phyloP scores from a whole-genome alignment of 805 yeast genomes.

The Schwanniomyces polymorphus region DNA sequence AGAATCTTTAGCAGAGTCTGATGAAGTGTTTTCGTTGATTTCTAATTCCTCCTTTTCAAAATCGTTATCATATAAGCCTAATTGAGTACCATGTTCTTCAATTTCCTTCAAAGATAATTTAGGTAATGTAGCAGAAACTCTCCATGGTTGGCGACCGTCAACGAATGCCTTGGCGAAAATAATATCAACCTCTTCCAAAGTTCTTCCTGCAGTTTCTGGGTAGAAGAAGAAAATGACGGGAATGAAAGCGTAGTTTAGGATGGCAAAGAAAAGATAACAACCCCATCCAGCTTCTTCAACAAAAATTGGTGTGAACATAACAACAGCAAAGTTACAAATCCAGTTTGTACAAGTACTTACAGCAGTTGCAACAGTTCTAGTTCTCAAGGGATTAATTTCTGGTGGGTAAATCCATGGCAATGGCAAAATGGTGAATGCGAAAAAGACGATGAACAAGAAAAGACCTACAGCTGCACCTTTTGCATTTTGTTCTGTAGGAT shows the following conservation, averaged over 20 bases:
- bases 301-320: slow-evolving; percentile 47
- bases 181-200: slow-evolving; percentile 51
- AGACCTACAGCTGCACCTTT: slow-evolving; percentile 49
- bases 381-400: slow-evolving; percentile 47
- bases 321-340: slow-evolving; percentile 45
- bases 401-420: slow-evolving; percentile 51
- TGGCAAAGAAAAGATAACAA: slow-evolving; percentile 43
- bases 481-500: slow-evolving; percentile 28
- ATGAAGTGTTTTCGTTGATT: slow-evolving; percentile 20
- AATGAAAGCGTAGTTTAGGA: slow-evolving; percentile 34
- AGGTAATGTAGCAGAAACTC: slow-evolving; percentile 65
- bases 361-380: slow-evolving; percentile 46
- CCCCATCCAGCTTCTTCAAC: slow-evolving; percentile 39
- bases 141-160: slow-evolving; percentile 59
- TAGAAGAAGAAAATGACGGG: slow-evolving; percentile 44
- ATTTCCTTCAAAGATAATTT: slow-evolving; percentile 55
- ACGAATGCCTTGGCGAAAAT: slow-evolving; percentile 61
- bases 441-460: slow-evolving; percentile 44
- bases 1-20: slow-evolving; percentile 13
- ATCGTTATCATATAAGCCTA: slow-evolving; percentile 53
- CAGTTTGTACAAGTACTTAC: slow-evolving; percentile 47
- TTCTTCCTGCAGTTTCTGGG: slow-evolving; percentile 47
- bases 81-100: slow-evolving; percentile 57
- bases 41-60: slow-evolving; percentile 41
- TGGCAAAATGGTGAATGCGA: slow-evolving; percentile 44